Evolutionary conservation across 495 filamentous ascomycete genomes (phyloP), one percentile per base, ranked within the genome.

Genomic region (Penicillium cataractarum): DNA sequence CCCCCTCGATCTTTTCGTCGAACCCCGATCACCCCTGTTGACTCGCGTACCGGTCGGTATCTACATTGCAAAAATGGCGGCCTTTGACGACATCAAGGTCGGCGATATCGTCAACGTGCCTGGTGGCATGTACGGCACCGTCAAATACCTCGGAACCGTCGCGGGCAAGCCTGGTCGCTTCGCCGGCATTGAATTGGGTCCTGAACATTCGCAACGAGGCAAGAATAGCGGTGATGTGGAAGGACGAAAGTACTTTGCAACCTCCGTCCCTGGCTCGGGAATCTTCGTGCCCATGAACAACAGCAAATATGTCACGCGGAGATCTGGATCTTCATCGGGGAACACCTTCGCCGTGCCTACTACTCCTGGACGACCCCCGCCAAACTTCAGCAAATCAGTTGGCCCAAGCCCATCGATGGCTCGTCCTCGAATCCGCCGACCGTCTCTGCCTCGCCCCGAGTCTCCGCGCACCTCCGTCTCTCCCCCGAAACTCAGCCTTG

Each of bases 191-290:
- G 96, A 99, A 74, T 79, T 99, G 62, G 88, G 90, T 65, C 78
- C 84, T 55, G 91, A 96, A 64, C 92, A 86, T 72, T 89, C 94
- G 48, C 74, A 81, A 35, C 85, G 91, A 69, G 95, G 95, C 33
- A 99, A 99, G 80, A 99, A 99, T 71, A 94, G 83, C 67, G 95
- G 95, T 37, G 94, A 96, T 78, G 96, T 99, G 51, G 95, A 99
- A 63, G 96, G 95, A 26, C 72, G 71, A 42, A 76, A 74, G 49
- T 99, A 99, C 78, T 99, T 99, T 71, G 83, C 81, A 4, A 97
- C 96, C 8, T 83, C 86, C 2, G 77, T 86, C 37, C 84, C 89
- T 13, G 91, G 91, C 31, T 86, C 94, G 7, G 95, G 95, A 32
- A 98, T 99, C 68, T 99, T 99, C 71, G 84, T 99, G 6, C 96